Conservation (phyloP, 208 protist genomes). For the Trypanosoma platydactyli region DNA sequence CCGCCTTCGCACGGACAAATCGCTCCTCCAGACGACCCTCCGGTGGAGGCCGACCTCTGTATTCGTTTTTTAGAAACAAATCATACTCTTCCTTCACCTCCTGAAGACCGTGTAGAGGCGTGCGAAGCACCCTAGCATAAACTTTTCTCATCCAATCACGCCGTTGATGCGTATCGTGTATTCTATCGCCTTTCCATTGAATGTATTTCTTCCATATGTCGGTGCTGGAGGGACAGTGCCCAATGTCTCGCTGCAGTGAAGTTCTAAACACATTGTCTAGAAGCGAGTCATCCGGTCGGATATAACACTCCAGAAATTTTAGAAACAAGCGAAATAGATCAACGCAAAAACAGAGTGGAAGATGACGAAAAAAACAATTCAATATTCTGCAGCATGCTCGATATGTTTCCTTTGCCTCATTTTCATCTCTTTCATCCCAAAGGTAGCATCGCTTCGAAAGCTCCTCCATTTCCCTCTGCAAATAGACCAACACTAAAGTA, state of each 20-base stretch:
- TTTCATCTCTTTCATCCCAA: constrained; percentile 52
- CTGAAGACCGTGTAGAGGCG: constrained; percentile 61
- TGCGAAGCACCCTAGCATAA: constrained; percentile 69
- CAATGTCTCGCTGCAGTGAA: constrained; percentile 66
- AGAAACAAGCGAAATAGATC: constrained; percentile 80
- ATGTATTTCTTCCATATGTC: constrained; percentile 75
- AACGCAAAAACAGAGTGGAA: constrained; percentile 66
- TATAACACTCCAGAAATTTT: constrained; percentile 56
- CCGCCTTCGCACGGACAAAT: constrained; percentile 25
- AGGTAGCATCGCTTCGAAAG: constrained; percentile 36
- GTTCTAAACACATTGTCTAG: constrained; percentile 61
- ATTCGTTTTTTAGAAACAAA: constrained; percentile 60
- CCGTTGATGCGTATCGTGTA: constrained; percentile 41
- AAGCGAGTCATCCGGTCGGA: constrained; percentile 52
- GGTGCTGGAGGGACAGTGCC: constrained; percentile 68
- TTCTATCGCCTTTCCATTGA: constrained; percentile 45
- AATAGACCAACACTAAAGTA: constrained; percentile 50
- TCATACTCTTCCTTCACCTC: constrained; percentile 80
- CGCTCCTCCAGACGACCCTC: constrained; percentile 41
- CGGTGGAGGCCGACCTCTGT: constrained; percentile 45
- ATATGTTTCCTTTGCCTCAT: constrained; percentile 62
- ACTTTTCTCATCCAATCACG: constrained; percentile 69
- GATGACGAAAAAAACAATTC: constrained; percentile 81
- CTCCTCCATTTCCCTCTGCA: constrained; percentile 59
- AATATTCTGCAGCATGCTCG: constrained; percentile 63